phyloP scores from a whole-genome alignment of 2,329 filamentous ascomycete genomes.

The Aspergillus uvarum region DNA sequence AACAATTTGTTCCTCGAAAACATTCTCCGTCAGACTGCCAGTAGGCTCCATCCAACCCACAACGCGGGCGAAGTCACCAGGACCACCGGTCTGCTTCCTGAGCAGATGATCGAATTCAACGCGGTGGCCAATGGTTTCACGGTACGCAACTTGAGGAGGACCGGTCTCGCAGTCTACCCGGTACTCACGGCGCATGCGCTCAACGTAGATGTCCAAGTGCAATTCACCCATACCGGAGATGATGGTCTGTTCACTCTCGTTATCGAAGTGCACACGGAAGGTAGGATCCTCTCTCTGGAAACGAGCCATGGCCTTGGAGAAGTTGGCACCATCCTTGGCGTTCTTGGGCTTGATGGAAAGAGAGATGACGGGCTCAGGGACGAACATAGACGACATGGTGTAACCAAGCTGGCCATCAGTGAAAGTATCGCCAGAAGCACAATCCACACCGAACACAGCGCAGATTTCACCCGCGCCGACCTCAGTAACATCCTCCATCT shows the following conservation, averaged over 20 bases:
- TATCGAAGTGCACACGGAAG: conserved; percentile 89
- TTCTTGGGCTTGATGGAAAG: conserved; percentile 96
- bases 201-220: conserved; percentile 95
- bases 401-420: conserved; percentile 91
- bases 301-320: conserved; percentile 97
- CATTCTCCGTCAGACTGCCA: conserved; percentile 68
- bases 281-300: conserved; percentile 98
- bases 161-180: conserved; percentile 94
- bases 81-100: conserved; percentile 92
- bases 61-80: conserved; percentile 92
- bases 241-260: conserved; percentile 92
- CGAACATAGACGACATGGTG: conserved; percentile 95
- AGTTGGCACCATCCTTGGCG: conserved; percentile 86
- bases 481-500: conserved; percentile 95
- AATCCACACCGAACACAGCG: conserved; percentile 96
- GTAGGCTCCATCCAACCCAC: conserved; percentile 89
- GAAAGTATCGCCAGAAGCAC: conserved; percentile 96
- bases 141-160: conserved; percentile 93
- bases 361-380: conserved; percentile 96
- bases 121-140: conserved; percentile 80
- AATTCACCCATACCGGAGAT: conserved; percentile 98
- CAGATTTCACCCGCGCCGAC: conserved; percentile 97
- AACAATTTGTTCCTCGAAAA: conserved; percentile 82
- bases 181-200: conserved; percentile 95
- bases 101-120: conserved; percentile 89